Evolutionary conservation across 352 stramenopile species (phyloP), one percentile per base, ranked within the genome.

Genomic region (Phytopythium ostracodes): DNA sequence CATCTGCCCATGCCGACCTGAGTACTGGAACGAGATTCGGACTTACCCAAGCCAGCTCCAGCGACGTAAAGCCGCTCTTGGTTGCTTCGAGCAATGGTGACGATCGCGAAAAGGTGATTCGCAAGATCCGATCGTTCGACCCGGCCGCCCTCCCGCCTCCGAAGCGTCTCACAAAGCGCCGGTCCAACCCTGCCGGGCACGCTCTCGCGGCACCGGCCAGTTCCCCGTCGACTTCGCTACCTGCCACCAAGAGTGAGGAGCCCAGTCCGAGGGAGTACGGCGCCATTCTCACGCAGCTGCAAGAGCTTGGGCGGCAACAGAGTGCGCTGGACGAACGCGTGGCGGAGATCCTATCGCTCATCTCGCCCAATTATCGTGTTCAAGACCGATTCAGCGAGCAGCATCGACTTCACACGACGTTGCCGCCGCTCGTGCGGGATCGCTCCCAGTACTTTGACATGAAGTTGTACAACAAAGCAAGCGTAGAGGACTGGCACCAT

Each of bases 311-410:
- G 9, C 76, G 73, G 35, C 65, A 56, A 11, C 74, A 82, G 35
- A 64, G 72, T 14, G 52, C 64, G 7, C 58, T 82, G 15, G 68
- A 81, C 43, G 60, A 70, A 3, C 68, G 74, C 15, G 51, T 81
- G 22, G 51, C 63, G 56, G 62, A 77, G n/a, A 57, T 81, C 0
- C 22, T 76, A 2, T 40, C 61, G 0, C 29, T 60, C 8, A 20
- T 53, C 8, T 42, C 36, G 2, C 38, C 15, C 0, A 20, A 56
- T 11, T 8, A 2, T 4, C 31, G 3, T n/a, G 10, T 1, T 11
- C 14, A 31, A n/a, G 57, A 62, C 44, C 72, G 72, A 1, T 80
- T 83, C 49, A 63, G 71, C 25, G 70, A 78, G 38, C 74, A 77
- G 59, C 55, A 72, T 50, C 74, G 63, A 54, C 65, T 66, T 18